Percentiles rank a stretch among this genome's conserved stretches.
Conservation (phyloP, 1,139 yeast species). For the Debaryomyces sp. region DNA sequence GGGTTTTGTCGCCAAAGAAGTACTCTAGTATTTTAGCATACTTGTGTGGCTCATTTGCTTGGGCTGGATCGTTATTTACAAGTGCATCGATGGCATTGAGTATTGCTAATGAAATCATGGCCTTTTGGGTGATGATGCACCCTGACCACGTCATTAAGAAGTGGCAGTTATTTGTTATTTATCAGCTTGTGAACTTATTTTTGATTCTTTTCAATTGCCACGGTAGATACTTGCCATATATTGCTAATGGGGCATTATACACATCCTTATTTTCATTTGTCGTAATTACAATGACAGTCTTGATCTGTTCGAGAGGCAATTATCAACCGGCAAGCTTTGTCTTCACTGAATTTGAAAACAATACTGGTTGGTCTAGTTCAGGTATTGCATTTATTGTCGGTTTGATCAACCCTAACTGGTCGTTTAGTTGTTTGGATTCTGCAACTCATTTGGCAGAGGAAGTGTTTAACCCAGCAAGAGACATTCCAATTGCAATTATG, state of each 20-base stretch:
- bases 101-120: constrained; percentile 51
- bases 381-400: constrained; percentile 50
- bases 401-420: constrained; percentile 47
- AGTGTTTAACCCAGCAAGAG: constrained; percentile 36
- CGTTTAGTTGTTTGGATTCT: constrained; percentile 46
- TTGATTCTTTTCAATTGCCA: constrained; percentile 40
- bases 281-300: constrained; percentile 38
- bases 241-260: constrained; percentile 40
- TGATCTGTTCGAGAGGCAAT: constrained; percentile 39
- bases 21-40: constrained; percentile 52
- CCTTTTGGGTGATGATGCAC: constrained; percentile 50
- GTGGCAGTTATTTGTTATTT: constrained; percentile 58
- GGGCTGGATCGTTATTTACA: constrained; percentile 61
- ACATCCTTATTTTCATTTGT: constrained; percentile 40
- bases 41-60: constrained; percentile 57
- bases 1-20: constrained; percentile 54
- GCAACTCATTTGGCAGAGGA: constrained; percentile 50
- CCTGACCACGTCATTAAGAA: constrained; percentile 44
- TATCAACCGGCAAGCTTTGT: constrained; percentile 42
- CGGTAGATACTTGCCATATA: constrained; percentile 37
- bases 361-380: constrained; percentile 44
- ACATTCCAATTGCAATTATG: constrained; percentile 44
- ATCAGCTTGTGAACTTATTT: constrained; percentile 40
- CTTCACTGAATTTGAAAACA: constrained; percentile 38
- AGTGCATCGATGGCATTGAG: constrained; percentile 57